Conservation (phyloP, 108 stramenopile species). For the Conticribra guillardii region DNA sequence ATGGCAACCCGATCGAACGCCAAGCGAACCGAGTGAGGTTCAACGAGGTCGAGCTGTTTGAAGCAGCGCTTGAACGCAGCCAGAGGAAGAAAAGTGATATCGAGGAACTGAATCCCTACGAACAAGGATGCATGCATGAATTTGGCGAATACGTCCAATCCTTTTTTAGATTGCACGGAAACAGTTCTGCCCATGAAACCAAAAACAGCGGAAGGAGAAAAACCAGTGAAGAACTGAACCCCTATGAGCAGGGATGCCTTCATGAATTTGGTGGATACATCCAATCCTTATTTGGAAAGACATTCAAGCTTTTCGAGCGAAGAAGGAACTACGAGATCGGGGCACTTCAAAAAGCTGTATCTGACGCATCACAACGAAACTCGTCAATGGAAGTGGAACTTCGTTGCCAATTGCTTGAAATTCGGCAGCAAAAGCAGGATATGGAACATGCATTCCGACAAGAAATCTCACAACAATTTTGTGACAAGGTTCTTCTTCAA, state of each 20-base stretch:
- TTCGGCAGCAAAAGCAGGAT: not conserved
- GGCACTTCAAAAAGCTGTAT: not conserved
- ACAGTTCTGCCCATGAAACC: too few relatives aligned
- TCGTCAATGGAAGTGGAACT: not conserved
- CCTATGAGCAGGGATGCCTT: not conserved
- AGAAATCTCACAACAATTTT: not conserved
- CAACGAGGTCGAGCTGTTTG: not conserved
- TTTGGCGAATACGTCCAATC: not conserved
- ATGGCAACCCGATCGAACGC: not conserved
- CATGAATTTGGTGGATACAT: not conserved
- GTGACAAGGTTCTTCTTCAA: not conserved
- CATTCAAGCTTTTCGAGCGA: not conserved
- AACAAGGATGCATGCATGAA: not conserved
- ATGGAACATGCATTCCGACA: not conserved
- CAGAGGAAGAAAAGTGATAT: not conserved
- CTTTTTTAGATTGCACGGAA: too few relatives aligned
- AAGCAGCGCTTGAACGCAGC: not conserved
- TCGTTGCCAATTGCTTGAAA: slow-evolving; percentile 6
- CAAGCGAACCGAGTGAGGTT: not conserved
- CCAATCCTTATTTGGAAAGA: not conserved
- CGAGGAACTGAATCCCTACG: not conserved
- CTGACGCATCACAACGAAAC: not conserved
- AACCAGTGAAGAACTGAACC: not conserved
- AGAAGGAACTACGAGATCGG: not conserved
- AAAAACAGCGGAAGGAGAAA: too few relatives aligned